These are phyloP conservation scores for Penicillium sp. DNA, from an alignment of 2,329 filamentous ascomycete genomes.

Conservation along the genomic window DNA sequence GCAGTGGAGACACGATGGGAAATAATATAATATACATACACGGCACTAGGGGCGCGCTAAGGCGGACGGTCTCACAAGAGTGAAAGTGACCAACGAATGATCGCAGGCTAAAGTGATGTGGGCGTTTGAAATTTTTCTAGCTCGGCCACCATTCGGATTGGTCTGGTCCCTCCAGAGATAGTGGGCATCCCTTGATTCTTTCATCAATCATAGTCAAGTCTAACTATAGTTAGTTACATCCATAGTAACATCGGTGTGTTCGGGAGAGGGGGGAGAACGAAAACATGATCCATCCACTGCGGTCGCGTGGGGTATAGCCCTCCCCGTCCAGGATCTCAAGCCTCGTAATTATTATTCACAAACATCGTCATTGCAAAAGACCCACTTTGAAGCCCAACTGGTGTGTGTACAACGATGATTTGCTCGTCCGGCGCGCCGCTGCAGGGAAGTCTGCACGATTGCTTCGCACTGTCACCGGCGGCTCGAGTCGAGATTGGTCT, in stretches of 20 bases:
- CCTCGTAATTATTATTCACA: slow-evolving; percentile 21
- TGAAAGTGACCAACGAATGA: slow-evolving; percentile 25
- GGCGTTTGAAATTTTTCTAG: slow-evolving; percentile 16
- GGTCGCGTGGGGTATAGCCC: no score
- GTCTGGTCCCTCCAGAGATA: no score
- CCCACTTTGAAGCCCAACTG: slow-evolving; percentile 22
- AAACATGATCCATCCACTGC: no score
- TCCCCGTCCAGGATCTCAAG: slow-evolving; percentile 14
- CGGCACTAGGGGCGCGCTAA: slow-evolving; percentile 26
- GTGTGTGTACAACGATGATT: slow-evolving; percentile 29
- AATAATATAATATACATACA: slow-evolving; percentile 18
- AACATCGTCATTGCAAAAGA: slow-evolving; percentile 19
- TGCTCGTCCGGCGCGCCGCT: slow-evolving; percentile 16
- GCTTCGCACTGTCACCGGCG: slow-evolving; percentile 16
- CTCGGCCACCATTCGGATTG: background rate
- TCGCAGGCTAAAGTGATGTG: slow-evolving; percentile 6
- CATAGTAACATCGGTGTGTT: no score
- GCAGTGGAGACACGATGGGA: slow-evolving; percentile 16
- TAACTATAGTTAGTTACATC: no score
- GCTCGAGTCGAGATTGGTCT: slow-evolving; percentile 21
- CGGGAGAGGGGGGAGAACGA: background rate
- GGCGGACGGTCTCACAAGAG: slow-evolving; percentile 23
- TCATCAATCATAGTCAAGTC: no score
- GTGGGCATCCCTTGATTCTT: no score
- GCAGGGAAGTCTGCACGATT: slow-evolving; percentile 19